Evolutionary conservation across 1,284 basidiomycete species (phyloP).

Genomic region (Cutaneotrichosporon sp.): DNA sequence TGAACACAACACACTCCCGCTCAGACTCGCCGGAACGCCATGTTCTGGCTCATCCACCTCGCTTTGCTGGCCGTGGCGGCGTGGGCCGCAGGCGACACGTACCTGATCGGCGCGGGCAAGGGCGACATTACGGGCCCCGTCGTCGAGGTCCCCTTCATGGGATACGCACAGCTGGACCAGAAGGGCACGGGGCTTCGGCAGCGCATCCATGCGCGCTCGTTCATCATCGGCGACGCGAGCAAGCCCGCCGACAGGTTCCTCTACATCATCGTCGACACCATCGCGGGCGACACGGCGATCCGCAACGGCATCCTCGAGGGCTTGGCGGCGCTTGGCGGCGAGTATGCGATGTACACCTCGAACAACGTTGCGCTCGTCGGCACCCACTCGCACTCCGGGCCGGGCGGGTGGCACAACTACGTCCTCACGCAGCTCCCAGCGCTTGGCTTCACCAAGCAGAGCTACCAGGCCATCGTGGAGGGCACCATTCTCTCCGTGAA

Average conservation of each 20-base stretch:
- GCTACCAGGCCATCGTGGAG: slow-evolving; percentile 19
- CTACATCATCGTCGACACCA: slow-evolving; percentile 19
- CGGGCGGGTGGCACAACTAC: slow-evolving; percentile 24
- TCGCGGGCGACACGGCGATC: slow-evolving; percentile 16
- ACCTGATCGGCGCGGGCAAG: slow-evolving; percentile 22
- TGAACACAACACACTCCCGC: not conserved
- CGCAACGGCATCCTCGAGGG: slow-evolving; percentile 19
- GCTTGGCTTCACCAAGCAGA: slow-evolving; percentile 16
- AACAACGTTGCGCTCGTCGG: slow-evolving; percentile 15
- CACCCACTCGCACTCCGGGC: slow-evolving; percentile 21
- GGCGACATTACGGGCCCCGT: slow-evolving; percentile 23
- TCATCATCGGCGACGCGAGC: slow-evolving; percentile 15
- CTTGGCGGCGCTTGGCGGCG: not conserved
- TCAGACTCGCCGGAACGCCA: not conserved
- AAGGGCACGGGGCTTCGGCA: slow-evolving; percentile 18
- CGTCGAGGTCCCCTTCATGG: slow-evolving; percentile 20
- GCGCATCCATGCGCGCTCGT: slow-evolving; percentile 17
- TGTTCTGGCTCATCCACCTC: not conserved
- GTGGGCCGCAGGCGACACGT: slow-evolving; percentile 16
- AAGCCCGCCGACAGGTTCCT: slow-evolving; percentile 11
- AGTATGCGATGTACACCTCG: slow-evolving; percentile 8
- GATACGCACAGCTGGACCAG: slow-evolving; percentile 18
- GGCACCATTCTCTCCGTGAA: slow-evolving; percentile 9
- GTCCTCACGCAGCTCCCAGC: slow-evolving; percentile 15
- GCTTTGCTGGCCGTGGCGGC: not conserved